Evolutionary conservation across 441 rosid species (phyloP).

Genomic region (Adansonia gregorii): DNA sequence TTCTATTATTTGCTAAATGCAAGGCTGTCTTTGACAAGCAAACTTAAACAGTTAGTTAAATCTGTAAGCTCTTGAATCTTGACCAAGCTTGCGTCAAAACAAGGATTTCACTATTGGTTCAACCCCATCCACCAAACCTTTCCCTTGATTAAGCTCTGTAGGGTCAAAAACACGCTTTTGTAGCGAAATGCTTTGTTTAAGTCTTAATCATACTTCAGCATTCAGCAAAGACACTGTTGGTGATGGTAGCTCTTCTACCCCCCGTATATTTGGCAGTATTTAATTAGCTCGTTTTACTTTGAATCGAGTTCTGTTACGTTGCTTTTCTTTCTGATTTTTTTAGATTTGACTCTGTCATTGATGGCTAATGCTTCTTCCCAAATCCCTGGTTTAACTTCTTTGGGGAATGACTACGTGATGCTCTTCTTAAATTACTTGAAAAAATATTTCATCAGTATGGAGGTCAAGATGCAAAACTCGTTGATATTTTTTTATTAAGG

Average conservation of each 20-base stretch:
- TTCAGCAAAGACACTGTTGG: slow-evolving; percentile 10
- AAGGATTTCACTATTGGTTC: slow-evolving; percentile 31
- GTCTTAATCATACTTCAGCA: slow-evolving; percentile 22
- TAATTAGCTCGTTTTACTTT: neutral
- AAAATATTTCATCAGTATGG: neutral
- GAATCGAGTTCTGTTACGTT: neutral
- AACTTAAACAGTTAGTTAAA: neutral
- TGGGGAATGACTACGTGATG: neutral
- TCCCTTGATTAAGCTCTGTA: slow-evolving; percentile 18
- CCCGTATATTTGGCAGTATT: neutral
- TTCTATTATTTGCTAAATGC: neutral
- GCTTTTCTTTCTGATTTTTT: neutral
- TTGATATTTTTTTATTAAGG: neutral
- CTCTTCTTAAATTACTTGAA: neutral
- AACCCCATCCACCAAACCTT: slow-evolving; percentile 36
- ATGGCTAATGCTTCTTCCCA: neutral
- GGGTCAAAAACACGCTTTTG: slow-evolving; percentile 22
- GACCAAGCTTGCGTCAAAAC: slow-evolving; percentile 18
- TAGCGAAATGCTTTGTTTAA: slow-evolving; percentile 22
- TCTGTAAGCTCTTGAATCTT: neutral
- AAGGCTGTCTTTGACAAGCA: slow-evolving; percentile 9
- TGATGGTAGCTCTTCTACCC: slow-evolving; percentile 11
- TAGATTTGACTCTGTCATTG: neutral
- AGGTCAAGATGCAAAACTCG: slow-evolving; percentile 11
- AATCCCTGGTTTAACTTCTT: slow-evolving; percentile 12